Percentiles rank a stretch among this genome's conserved stretches.
phyloP scores from a whole-genome alignment of 2,329 filamentous ascomycete species.

The Leptographium wingfieldii region DNA sequence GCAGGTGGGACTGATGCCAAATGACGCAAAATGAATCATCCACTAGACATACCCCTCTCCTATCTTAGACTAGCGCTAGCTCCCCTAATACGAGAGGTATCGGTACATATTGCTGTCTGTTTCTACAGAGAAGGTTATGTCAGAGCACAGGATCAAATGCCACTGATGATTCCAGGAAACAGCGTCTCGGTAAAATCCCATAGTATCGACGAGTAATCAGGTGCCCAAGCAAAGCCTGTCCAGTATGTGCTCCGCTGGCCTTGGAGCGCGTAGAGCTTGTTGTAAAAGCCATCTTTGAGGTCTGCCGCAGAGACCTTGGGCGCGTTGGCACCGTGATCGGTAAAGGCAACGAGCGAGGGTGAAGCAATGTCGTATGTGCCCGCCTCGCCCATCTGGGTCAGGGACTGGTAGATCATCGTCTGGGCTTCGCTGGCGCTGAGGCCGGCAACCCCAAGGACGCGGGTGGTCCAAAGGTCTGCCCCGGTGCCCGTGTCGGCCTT shows the following conservation, averaged over 20 bases:
- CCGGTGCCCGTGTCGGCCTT: background rate
- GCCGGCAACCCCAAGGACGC: background rate
- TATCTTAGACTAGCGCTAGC: background rate
- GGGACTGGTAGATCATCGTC: background rate
- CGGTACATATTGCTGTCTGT: background rate
- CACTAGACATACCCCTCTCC: conserved; percentile 7
- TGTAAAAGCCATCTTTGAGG: background rate
- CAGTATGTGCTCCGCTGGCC: background rate
- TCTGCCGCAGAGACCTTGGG: background rate
- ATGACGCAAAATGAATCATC: conserved; percentile 14
- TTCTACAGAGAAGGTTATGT: background rate
- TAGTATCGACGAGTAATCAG: background rate
- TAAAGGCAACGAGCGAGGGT: background rate
- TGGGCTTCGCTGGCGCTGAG: background rate
- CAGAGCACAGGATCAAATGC: background rate
- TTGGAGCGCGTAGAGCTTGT: background rate
- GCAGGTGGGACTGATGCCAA: conserved; percentile 1
- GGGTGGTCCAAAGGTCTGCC: background rate
- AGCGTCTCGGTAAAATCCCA: conserved; percentile 1
- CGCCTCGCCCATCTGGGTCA: background rate
- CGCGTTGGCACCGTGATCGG: background rate
- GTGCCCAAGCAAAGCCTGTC: background rate
- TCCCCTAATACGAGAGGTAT: background rate
- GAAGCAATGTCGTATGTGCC: background rate
- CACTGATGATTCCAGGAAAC: background rate